Base-by-base conservation (phyloP, 495 filamentous ascomycete genomes). In the Hypoxylon fuscum region DNA sequence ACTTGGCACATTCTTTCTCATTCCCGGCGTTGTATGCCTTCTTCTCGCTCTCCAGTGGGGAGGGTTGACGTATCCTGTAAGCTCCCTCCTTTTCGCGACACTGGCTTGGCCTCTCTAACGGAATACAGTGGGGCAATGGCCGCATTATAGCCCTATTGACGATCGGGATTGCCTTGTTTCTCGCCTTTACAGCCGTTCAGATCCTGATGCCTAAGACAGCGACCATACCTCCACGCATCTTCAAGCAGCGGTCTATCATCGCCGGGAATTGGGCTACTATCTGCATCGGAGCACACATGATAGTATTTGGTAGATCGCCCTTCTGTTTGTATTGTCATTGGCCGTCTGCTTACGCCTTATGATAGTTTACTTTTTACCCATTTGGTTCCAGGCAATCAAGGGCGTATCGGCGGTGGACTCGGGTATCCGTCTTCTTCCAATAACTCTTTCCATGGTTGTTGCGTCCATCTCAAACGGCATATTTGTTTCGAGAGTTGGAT, bases 11-110 rank as follows among this genome's bases (percentile, higher is more conserved):
- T 2, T 75, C 1, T 67, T 86, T 51, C 85, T 94, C 64, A 64
- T 94, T 2, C 89, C 90, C 2, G 79, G 77, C n/a, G 81, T 91
- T 5, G 75, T 93, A 41, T 87, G 84, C 58, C 72, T 92, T 7
- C 66, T 92, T 23, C 76, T 96, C 2, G 90, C 90, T 0, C 77
- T 96, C 8, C 88, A 94, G 65, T 95, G 91, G 91, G 90, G 90
- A 44, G 91, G 90, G 0, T 77, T 79, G 7, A 82, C 74, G 20
- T 90, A 92, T 44, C 59, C 72, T 0, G 68, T 70, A 52, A 22
- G 59, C 44, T 20, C 38, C 14, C 2, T 40, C 25, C 40, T 1
- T 34, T 9, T 34, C 22, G n/a, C 37, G 11, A 48, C 22, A 11
- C 5, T 12, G 5, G 35, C 23, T 29, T 3, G 11, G n/a, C 20